Evolutionary conservation across 495 filamentous ascomycete genomes (phyloP), one percentile per base, ranked within the genome.

Genomic region (Neurospora discreta): DNA sequence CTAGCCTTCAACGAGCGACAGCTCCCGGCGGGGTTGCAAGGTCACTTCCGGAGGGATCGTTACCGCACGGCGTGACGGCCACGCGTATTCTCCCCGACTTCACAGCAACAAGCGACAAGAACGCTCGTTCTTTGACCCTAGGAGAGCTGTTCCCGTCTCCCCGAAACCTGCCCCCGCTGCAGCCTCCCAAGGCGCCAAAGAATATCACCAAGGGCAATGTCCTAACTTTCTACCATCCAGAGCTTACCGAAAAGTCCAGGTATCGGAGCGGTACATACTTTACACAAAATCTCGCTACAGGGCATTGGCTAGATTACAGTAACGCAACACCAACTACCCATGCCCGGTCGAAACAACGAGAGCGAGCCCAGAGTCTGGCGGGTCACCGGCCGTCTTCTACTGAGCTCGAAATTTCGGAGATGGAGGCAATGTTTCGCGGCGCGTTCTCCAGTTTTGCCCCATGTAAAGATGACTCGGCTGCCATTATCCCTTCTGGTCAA

Each of bases 401-500:
- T 4, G 86, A 88, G 69, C 82, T 88, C 2, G 83, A 88, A 69
- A 84, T 88, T 74, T 85, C 87, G 26, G 90, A 90, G 79, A 84
- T 91, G 76, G 91, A 93, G 39, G 87, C 92, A 5, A 82, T 94
- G 36, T 92, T 96, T 74, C 87, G 92, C 52, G 89, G 92, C 68
- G 92, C 90, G 7, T 97, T 94, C 78, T 96, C 93, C 0, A 92
- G 91, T 72, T 97, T 97, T 82, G 93, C 93, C 13, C 94, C 94
- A 6, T 89, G 87, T 69, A 89, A 89, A 71, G 94, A 98, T 76
- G 92, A 95, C 77, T 87, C 91, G 5, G 87, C 85, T 5, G 89
- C 94, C 3, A 84, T 96, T 70, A 81, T 94, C 10, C 88, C 94
- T 42, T 86, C 85, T 15, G 89, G 91, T 72, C 82, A 87, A 36